phyloP scores from a whole-genome alignment of 2,329 filamentous ascomycete species.

The Teratosphaeria zuluensis region DNA sequence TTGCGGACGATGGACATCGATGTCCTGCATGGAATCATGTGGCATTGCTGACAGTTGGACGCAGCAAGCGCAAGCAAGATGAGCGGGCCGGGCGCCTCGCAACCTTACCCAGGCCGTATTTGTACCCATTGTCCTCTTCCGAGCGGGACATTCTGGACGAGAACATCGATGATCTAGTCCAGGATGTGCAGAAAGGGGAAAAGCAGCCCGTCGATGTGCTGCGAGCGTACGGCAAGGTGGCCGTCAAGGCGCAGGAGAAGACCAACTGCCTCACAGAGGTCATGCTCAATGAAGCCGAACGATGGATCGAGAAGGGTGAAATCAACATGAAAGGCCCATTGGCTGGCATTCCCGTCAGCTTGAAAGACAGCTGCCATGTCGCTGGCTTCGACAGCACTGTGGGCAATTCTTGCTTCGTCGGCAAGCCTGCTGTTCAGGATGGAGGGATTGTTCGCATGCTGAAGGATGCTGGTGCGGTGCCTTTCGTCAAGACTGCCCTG shows the following conservation, averaged over 20 bases:
- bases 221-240: conserved; percentile 78
- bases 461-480: conserved; percentile 78
- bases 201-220: conserved; percentile 63
- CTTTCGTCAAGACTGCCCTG: conserved; percentile 86
- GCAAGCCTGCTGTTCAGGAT: conserved; percentile 57
- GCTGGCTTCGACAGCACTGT: conserved; percentile 75
- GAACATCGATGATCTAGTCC: conserved; percentile 68
- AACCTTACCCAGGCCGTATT: conserved; percentile 56
- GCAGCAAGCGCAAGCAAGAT: conserved; percentile 67
- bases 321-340: conserved; percentile 71
- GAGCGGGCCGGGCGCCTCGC: conserved; percentile 63
- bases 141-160: conserved; percentile 61
- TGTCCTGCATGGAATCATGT: background rate
- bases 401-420: conserved; percentile 65
- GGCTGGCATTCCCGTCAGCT: conserved; percentile 74
- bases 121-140: conserved; percentile 49
- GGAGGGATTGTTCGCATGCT: conserved; percentile 65
- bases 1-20: background rate
- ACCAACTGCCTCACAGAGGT: conserved; percentile 89
- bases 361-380: conserved; percentile 71
- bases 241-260: conserved; percentile 70
- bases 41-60: conserved; percentile 1
- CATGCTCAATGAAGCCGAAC: conserved; percentile 67
- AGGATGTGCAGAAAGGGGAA: conserved; percentile 60
- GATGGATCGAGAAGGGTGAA: conserved; percentile 50